Evolutionary conservation across 495 filamentous ascomycete genomes (phyloP).

Genomic region (Wilcoxina mikolae): DNA sequence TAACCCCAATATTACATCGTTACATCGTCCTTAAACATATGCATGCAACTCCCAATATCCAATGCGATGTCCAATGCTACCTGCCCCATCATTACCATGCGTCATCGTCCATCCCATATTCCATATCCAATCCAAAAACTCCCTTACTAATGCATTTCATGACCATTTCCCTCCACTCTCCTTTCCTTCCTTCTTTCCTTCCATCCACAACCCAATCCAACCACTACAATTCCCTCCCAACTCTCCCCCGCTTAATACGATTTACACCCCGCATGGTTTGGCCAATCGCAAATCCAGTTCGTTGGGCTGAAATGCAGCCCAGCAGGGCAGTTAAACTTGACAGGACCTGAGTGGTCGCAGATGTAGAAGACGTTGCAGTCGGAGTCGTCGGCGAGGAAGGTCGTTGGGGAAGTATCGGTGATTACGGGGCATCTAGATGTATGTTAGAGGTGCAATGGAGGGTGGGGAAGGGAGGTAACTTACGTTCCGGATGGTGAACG

Average conservation of each 20-base stretch:
- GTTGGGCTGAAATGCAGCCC: neutral
- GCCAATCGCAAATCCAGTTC: neutral
- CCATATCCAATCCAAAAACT: no score
- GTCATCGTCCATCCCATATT: no score
- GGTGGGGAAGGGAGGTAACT: no score
- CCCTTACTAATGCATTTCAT: no score
- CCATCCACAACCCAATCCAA: neutral
- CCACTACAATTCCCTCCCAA: neutral
- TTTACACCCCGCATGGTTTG: neutral
- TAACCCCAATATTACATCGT: no score
- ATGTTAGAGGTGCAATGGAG: no score
- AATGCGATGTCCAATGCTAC: no score
- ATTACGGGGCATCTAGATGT: neutral
- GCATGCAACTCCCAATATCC: no score
- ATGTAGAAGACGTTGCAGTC: slow-evolving; percentile 4
- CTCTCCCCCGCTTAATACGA: neutral
- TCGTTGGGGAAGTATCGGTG: neutral
- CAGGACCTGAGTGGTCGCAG: slow-evolving; percentile 2
- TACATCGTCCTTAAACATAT: no score
- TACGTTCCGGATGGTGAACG: neutral
- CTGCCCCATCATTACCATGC: no score
- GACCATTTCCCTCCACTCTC: no score
- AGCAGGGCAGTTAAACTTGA: slow-evolving; percentile 3
- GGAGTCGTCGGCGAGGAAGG: slow-evolving; percentile 1
- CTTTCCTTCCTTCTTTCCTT: slow-evolving; percentile 35